Evolutionary conservation across 805 yeast species (phyloP), one percentile per base, ranked within the genome.

Genomic region (Myxozyma nipponensis): DNA sequence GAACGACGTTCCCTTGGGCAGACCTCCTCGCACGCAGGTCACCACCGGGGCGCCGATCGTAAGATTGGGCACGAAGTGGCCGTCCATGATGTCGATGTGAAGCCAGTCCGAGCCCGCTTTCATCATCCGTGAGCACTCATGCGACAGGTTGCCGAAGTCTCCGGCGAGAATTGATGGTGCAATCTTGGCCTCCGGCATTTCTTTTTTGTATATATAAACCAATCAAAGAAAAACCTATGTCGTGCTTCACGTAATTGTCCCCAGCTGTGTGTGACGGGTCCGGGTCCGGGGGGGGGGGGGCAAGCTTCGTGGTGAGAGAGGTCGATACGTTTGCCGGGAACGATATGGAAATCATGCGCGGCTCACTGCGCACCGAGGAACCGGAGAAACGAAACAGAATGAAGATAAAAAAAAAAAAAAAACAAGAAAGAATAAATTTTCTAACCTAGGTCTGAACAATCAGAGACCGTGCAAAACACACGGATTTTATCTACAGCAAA

Each of bases 41-140:
- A 90, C 89, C 47, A 91, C 79, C 49, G 96, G 96, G 34, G 95
- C 88, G 23, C 99, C 99, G 63, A 93, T 74, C 1, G 96, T 83
- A 59, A 93, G 84, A 72, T 93, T 93, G 59, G 98, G 98, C 44
- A 93, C 99, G 66, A 93, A 93, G 70, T 91, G 90, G 43, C 98
- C 98, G 67, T 93, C 99, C 99, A 93, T 93, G 43, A 93, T 91
- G 69, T 93, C 99, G 46, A 93, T 81, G 69, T 93, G 99, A 55
- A 93, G 81, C 99, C 99, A 93, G 63, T 91, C 96, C 19, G 96
- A 95, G 22, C 86, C 84, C 49, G 84, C 76, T 46, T 80, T 78
- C 64, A 87, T 81, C 71, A 90, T 84, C 52, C 77, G 76, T 64
- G 84, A 84, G 69, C 96, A 87, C 57, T 90, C 91, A 59, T 88